Evolutionary conservation across 352 stramenopile species (phyloP).

Genomic region (Phytophthora cryptogea): DNA sequence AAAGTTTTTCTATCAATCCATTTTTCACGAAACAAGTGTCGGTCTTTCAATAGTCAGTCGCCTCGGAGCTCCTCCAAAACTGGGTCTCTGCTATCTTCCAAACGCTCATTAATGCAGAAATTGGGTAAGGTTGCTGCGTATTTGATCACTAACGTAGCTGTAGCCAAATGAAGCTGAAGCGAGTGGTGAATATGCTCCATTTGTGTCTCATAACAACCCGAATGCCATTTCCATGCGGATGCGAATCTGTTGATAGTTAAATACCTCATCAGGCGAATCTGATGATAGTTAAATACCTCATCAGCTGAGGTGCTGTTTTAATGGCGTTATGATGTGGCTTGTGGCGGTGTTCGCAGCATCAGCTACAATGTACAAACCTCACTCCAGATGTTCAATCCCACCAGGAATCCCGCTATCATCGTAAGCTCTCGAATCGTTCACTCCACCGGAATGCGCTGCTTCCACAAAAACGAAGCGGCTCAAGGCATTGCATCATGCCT

Average conservation of each 20-base stretch:
- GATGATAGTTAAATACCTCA: slow-evolving; percentile 1
- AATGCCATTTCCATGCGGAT: slow-evolving; percentile 2
- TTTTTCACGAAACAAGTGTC: background rate
- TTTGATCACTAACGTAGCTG: background rate
- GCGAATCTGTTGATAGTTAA: background rate
- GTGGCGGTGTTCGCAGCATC: slow-evolving; percentile 6
- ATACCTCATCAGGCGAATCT: background rate
- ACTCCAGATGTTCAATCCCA: background rate
- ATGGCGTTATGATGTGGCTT: slow-evolving; percentile 2
- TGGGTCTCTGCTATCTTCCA: background rate
- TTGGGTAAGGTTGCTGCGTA: background rate
- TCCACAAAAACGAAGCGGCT: slow-evolving; percentile 13
- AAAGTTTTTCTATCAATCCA: background rate
- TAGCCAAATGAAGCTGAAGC: background rate
- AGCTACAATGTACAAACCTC: slow-evolving; percentile 1
- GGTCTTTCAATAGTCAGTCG: background rate
- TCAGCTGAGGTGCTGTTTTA: slow-evolving; percentile 1
- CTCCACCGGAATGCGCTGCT: slow-evolving; percentile 8
- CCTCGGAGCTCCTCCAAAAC: background rate
- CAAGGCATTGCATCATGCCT: slow-evolving; percentile 8
- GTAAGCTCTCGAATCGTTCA: slow-evolving; percentile 2
- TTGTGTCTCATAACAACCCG: background rate
- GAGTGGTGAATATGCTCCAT: background rate
- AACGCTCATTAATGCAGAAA: background rate
- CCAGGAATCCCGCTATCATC: background rate